Evolutionary conservation across 208 protist species (phyloP), one percentile per base, ranked within the genome.

Genomic region (Wallacemonas collosoma): DNA sequence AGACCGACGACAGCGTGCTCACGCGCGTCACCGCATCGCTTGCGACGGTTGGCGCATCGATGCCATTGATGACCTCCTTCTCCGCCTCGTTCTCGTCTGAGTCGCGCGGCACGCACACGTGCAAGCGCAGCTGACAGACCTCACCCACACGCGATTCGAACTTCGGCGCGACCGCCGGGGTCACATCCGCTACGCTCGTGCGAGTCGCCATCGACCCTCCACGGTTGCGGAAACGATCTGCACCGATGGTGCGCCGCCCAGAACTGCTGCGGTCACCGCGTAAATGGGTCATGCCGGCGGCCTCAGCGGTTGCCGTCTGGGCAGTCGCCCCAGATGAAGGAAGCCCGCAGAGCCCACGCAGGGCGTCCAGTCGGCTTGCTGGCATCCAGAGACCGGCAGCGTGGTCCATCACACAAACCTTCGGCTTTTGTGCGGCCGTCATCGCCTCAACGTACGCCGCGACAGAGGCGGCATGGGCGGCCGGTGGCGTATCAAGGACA

Each of bases 341-440:
- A 57, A 74, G 26, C 6, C 70, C 70, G 8, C n/a, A 43, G 15
- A 66, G 40, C 36, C 47, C 47, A 11, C 60, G 56, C 26, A 74
- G 50, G 2, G 56, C 44, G 43, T 68, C 50, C 5, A 74, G 26
- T 35, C 38, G 39, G 11, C 9, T 38, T 17, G 47, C 48, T 14
- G 44, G 7, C 26, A 4, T 60, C 60, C 70, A 66, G 11, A 62
- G 15, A 3, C 70, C 60, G 14, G 70, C 56, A 3, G 39, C 47
- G 7, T 63, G 60, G 36, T 76, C 71, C 62, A 76, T 63, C 40
- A 76, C n/a, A 12, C 35, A 53, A 9, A 76, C 62, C 43, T 63
- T 69, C 1, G 62, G 45, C 55, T 62, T 62, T 26, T 76, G 66
- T 12, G 15, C n/a, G 15, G 43, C 8, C 14, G 50, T 12, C 11